Base-by-base conservation (phyloP, 2,329 filamentous ascomycete species). In the Cladosporium sp. region DNA sequence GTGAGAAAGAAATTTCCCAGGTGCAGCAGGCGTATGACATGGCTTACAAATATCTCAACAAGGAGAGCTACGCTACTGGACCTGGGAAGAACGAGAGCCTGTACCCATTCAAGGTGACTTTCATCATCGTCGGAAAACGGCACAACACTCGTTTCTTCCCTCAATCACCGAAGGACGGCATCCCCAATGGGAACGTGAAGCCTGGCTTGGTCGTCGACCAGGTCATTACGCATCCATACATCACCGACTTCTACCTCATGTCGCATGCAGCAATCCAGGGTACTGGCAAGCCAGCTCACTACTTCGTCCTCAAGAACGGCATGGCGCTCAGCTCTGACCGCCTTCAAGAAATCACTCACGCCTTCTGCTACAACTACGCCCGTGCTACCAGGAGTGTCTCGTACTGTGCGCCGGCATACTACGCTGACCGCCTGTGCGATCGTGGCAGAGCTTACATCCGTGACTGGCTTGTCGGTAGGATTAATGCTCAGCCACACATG, bases 241-340 rank as follows among this genome's bases (percentile, higher is more conserved):
- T 31, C 50, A 49, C 48, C 10, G 59, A 63, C 49, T 61, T 61
- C 53, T 61, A 43, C 40, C 54, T 61, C 1, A 58, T 59, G 22
- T 57, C 59, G 9, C 61, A 63, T 46, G 34, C 42, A 16, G 42
- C 49, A 1, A 9, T 93, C 4, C 81, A 91, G 66, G 89, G 88
- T 0, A 95, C 89, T 0, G 87, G 88, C 0, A 80, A 86, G 0
- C 86, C 89, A 0, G 86, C 86, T 0, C 89, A 93, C 64, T 95
- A 95, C 65, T 85, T 91, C 0, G 71, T 81, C 35, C 43, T 53
- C 22, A 9, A 22, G 13, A 46, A 46, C 38, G 16, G 42, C 11
- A 35, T 53, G 28, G 16, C 8, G 28, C 43, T 53, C 28, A 46
- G 16, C 40, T 34, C 43, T 19, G 43, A 53, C 38, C 14, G 19